A percentile compares a stretch with the other conserved stretches of the same genome.
Evolutionary conservation across 2,329 filamentous ascomycete genomes (phyloP).

Genomic region (Xylariales sp.): DNA sequence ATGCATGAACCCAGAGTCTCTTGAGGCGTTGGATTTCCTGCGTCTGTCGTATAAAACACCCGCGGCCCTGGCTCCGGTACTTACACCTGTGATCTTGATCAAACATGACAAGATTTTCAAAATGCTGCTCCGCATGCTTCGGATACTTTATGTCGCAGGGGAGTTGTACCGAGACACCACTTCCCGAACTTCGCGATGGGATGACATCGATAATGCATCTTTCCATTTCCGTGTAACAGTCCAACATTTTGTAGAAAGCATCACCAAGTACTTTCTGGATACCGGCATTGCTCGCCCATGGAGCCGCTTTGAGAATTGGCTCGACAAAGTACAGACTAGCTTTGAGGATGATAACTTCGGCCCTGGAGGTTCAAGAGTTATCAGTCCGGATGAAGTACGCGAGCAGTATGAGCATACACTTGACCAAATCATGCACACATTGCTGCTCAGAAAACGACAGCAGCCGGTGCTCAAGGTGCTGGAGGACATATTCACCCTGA

Average conservation of each 20-base stretch:
- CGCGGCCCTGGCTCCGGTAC: slow-evolving; percentile 63
- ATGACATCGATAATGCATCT: slow-evolving; percentile 32
- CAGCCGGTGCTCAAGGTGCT: slow-evolving; percentile 67
- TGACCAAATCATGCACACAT: slow-evolving; percentile 68
- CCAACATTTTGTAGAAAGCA: slow-evolving; percentile 69
- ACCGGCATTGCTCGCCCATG: slow-evolving; percentile 71
- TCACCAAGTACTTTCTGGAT: slow-evolving; percentile 78
- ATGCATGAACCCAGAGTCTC: slow-evolving; percentile 75
- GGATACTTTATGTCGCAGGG: slow-evolving; percentile 73
- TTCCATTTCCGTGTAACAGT: slow-evolving; percentile 70
- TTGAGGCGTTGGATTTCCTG: slow-evolving; percentile 91
- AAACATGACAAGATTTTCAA: slow-evolving; percentile 88
- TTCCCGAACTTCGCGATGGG: slow-evolving; percentile 27
- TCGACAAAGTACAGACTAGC: slow-evolving; percentile 58
- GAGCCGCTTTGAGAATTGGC: slow-evolving; percentile 61
- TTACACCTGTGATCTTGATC: slow-evolving; percentile 64
- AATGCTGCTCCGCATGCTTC: slow-evolving; percentile 68
- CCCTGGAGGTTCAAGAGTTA: slow-evolving; percentile 21
- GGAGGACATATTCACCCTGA: slow-evolving; percentile 68
- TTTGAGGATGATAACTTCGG: slow-evolving; percentile 39
- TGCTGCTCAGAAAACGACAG: slow-evolving; percentile 73
- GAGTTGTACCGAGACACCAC: slow-evolving; percentile 58
- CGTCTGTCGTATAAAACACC: slow-evolving; percentile 80
- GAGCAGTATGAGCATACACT: slow-evolving; percentile 69
- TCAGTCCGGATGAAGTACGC: slow-evolving; percentile 62